phyloP scores from a whole-genome alignment of 768 basidiomycete genomes.

The Suillus subaureus region DNA sequence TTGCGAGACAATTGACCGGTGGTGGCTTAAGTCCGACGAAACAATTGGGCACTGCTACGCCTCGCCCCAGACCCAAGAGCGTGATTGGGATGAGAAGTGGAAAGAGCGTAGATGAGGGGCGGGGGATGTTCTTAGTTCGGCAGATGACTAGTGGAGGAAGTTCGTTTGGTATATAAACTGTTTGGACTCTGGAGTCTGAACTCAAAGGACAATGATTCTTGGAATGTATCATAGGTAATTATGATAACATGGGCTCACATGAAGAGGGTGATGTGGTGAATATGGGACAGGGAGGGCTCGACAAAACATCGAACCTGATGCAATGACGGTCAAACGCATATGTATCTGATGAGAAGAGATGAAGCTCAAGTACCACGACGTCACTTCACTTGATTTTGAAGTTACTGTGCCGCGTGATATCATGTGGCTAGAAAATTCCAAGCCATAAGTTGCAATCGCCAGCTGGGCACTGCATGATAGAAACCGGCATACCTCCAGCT shows the following conservation, averaged over 20 bases:
- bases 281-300: too few species aligned
- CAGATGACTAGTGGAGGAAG: slow-evolving; percentile 69
- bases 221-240: neutral
- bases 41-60: slow-evolving; percentile 46
- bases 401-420: neutral
- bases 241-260: neutral
- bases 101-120: slow-evolving; percentile 68
- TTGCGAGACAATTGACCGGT: slow-evolving; percentile 63
- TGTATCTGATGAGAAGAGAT: neutral
- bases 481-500: neutral
- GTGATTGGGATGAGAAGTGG: slow-evolving; percentile 69
- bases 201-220: neutral
- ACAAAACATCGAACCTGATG: neutral
- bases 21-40: slow-evolving; percentile 75
- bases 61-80: slow-evolving; percentile 73
- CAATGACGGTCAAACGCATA: neutral
- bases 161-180: slow-evolving; percentile 25
- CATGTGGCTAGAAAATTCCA: neutral
- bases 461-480: neutral
- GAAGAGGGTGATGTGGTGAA: neutral
- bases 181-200: neutral
- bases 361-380: neutral
- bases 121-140: slow-evolving; percentile 70
- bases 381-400: neutral
- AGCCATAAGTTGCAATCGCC: neutral